These are phyloP conservation scores for Mycena galericulata DNA, from an alignment of 768 basidiomycete species.

Conservation along the genomic window DNA sequence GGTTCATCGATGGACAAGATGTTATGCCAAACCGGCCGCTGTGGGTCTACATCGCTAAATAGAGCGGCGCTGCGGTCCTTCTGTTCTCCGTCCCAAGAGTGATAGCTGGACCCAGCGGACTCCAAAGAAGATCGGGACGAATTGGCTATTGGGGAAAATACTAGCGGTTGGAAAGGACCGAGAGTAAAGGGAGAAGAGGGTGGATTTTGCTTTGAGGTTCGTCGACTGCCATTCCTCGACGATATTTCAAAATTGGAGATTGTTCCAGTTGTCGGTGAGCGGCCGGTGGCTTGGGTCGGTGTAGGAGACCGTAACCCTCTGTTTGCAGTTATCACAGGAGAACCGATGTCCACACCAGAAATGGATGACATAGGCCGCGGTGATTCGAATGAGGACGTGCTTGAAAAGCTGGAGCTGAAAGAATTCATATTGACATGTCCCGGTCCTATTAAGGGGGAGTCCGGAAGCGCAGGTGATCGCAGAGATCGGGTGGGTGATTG, in stretches of 20 bases:
- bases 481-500: slow-evolving; percentile 60
- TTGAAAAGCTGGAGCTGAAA: slow-evolving; percentile 44
- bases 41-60: slow-evolving; percentile 64
- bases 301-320: slow-evolving; percentile 69
- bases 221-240: slow-evolving; percentile 53
- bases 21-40: slow-evolving; percentile 75
- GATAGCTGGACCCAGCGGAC: slow-evolving; percentile 87
- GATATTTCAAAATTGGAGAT: slow-evolving; percentile 58
- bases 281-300: slow-evolving; percentile 69
- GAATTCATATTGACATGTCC: slow-evolving; percentile 46
- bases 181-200: slow-evolving; percentile 65
- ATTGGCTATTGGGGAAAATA: slow-evolving; percentile 78
- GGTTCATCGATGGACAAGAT: slow-evolving; percentile 60
- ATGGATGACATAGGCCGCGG: slow-evolving; percentile 60
- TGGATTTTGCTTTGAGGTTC: slow-evolving; percentile 67
- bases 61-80: slow-evolving; percentile 66
- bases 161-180: slow-evolving; percentile 64
- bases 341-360: slow-evolving; percentile 63
- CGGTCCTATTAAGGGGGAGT: slow-evolving; percentile 65
- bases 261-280: slow-evolving; percentile 66
- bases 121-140: slow-evolving; percentile 85
- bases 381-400: slow-evolving; percentile 43
- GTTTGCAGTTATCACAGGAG: slow-evolving; percentile 55
- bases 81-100: slow-evolving; percentile 78
- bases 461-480: slow-evolving; percentile 68